Conservation (phyloP, 2,329 filamentous ascomycete genomes). For the Sporothrix schenckii region DNA sequence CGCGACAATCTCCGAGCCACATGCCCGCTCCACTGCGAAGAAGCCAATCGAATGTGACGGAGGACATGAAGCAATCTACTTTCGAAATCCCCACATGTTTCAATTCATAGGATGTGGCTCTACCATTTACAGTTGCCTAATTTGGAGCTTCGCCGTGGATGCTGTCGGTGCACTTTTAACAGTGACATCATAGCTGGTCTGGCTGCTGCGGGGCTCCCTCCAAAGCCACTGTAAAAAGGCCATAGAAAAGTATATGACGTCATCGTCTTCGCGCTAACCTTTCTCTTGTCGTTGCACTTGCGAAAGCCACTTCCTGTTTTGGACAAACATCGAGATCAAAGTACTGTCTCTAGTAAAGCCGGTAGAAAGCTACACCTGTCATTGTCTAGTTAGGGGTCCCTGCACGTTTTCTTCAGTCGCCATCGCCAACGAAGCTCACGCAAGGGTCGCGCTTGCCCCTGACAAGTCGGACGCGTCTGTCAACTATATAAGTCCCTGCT, state of each 20-base stretch:
- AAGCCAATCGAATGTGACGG: neutral
- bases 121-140: neutral
- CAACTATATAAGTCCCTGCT: conserved; percentile 17
- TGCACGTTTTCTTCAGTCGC: conserved; percentile 11
- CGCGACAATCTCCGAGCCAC: neutral
- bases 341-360: conserved; percentile 8
- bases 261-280: neutral
- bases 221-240: neutral
- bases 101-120: neutral
- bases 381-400: neutral
- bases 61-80: neutral
- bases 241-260: neutral
- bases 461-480: conserved; percentile 1
- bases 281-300: neutral
- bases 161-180: neutral
- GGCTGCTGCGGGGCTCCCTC: neutral
- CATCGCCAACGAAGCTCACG: neutral
- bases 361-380: neutral
- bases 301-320: neutral
- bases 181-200: conserved; percentile 21
- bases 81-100: neutral
- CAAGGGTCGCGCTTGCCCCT: conserved; percentile 5
- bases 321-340: conserved; percentile 11
- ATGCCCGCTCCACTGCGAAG: neutral
- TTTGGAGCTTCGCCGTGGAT: neutral